Percentiles rank a stretch among this genome's conserved stretches.
Conservation (phyloP, 306 rosid species). For the Prinsepia uniflora region DNA sequence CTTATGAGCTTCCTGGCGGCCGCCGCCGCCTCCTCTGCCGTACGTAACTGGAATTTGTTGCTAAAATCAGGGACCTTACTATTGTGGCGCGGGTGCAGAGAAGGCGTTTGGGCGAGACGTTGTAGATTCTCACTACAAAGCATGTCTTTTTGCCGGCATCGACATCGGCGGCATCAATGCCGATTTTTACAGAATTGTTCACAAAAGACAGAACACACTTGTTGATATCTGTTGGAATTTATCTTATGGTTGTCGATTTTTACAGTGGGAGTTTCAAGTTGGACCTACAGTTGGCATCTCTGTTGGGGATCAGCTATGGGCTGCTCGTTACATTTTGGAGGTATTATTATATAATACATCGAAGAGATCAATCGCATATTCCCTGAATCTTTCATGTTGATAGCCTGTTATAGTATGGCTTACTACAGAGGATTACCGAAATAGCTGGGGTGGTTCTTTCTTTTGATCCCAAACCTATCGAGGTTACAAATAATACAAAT, state of each 20-base stretch:
- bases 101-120: constrained; percentile 72
- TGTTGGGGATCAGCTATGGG: constrained; percentile 20
- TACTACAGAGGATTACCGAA: constrained; percentile 16
- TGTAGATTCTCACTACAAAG: constrained; percentile 68
- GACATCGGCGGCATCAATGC: constrained; percentile 67
- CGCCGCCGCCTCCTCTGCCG: too few relatives aligned
- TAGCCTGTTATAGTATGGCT: too few relatives aligned
- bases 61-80: constrained; percentile 35
- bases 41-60: not conserved
- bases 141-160: constrained; percentile 63
- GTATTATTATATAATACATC: not conserved
- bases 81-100: constrained; percentile 66
- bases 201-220: too few relatives aligned
- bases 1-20: too few relatives aligned
- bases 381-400: not conserved
- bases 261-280: constrained; percentile 22
- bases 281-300: constrained; percentile 16
- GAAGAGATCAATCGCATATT: not conserved
- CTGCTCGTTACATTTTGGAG: constrained; percentile 23
- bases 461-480: constrained; percentile 19
- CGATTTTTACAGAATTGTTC: constrained; percentile 23
- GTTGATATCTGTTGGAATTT: not conserved
- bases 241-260: not conserved
- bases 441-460: constrained; percentile 19
- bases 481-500: not conserved